Conservation (phyloP, 108 stramenopile genomes). For the Cyclotella atomus region DNA sequence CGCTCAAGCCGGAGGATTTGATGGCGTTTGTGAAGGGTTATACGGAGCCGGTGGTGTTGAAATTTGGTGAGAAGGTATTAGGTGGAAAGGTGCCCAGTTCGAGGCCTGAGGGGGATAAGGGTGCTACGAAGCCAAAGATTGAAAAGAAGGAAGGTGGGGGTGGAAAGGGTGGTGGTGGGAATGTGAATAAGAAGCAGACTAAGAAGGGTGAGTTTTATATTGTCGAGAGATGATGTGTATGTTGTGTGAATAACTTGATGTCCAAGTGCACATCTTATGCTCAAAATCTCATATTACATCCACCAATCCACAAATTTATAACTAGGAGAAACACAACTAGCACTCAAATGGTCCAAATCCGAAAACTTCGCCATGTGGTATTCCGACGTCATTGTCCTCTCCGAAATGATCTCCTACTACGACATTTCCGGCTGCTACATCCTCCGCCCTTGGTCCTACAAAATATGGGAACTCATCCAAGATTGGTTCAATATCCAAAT, state of each 20-base stretch:
- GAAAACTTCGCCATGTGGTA: conserved; percentile 99
- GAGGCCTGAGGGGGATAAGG: conserved; percentile 40
- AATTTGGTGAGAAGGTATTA: conserved; percentile 53
- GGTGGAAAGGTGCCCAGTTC: conserved; percentile 44
- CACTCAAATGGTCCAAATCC: conserved; percentile 85
- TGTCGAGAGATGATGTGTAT: background rate
- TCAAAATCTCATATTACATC: background rate
- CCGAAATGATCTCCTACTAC: conserved; percentile 99
- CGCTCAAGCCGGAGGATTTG: conserved; percentile 68
- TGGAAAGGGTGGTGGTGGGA: conserved; percentile 26
- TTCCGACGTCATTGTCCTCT: conserved; percentile 94
- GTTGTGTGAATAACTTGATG: too few species aligned
- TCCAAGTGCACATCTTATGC: too few species aligned
- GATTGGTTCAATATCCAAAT: conserved; percentile 94
- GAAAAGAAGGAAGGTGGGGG: conserved; percentile 21
- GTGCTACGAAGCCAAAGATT: conserved; percentile 35
- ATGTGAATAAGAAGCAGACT: conserved; percentile 62
- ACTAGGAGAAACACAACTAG: conserved; percentile 65
- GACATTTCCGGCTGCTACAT: conserved; percentile 99
- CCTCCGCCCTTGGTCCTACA: conserved; percentile 97
- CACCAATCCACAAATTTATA: background rate
- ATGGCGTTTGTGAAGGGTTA: conserved; percentile 60
- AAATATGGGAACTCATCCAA: conserved; percentile 99
- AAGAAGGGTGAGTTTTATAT: conserved; percentile 61
- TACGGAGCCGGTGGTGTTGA: conserved; percentile 67